Evolutionary conservation across 2,329 filamentous ascomycete species (phyloP), one percentile per base, ranked within the genome.

Genomic region (Alternaria brassicicola): DNA sequence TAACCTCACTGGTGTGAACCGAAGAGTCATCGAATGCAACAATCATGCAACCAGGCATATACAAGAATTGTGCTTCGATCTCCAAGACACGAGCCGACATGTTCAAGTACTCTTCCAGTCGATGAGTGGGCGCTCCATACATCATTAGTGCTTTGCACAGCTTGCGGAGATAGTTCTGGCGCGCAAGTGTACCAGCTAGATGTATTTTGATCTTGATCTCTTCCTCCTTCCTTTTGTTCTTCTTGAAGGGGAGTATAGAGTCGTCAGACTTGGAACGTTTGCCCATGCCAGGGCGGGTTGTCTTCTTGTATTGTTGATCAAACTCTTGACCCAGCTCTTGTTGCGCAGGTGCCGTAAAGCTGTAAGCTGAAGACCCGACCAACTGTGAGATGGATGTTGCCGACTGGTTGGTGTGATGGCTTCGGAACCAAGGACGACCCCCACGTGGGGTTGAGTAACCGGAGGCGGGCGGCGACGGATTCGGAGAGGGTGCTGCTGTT

Each of bases 21-120:
- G 83, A 79, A 5, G 80, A 78, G 76, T 94, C 91, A 70, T 87
- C 93, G 71, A 97, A 97, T 4, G 92, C 94, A 72, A 97, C 90
- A 55, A 97, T 91, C 93, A 97, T 97, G 71, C 91, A 96, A 0
- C 91, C 91, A 0, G 93, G 93, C 28, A 97, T 86, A 73, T 97
- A 97, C 21, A 97, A 80, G 67, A 95, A 97, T 69, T 96, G 92
- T 6, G 89, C 90, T 64, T 96, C 90, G 15, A 97, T 93, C 76
- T 93, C 91, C 35, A 97, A 84, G 2, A 95, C 91, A n/a, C 91
- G 85, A 1, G 93, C 89, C 8, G 91, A 93, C 90, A 94, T 96
- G 62, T 85, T 88, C 86, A 97, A 89, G 76, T 96, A 97, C 73
- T 96, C 90, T 76, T 97, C 93, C 19, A 97, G 81, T 10, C 93